phyloP scores from a whole-genome alignment of 1,284 basidiomycete genomes.

The Tranzscheliella williamsii region DNA sequence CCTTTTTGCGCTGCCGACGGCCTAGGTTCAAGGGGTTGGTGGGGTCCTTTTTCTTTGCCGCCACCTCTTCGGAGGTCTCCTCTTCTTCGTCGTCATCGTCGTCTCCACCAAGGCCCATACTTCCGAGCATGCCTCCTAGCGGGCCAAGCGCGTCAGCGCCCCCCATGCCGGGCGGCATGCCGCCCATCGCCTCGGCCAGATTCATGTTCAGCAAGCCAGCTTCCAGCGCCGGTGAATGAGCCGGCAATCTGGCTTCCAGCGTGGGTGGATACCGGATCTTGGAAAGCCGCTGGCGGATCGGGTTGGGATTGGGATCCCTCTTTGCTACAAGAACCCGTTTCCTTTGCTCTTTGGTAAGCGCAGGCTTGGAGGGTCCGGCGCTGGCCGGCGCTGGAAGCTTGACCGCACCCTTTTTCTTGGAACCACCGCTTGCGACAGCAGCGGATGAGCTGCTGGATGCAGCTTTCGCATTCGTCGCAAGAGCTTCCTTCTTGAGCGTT shows the following conservation, averaged over 20 bases:
- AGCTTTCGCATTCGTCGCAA: conserved; percentile 31
- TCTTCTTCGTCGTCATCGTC: conserved; percentile 47
- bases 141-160: conserved; percentile 45
- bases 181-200: conserved; percentile 52
- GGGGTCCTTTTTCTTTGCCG: conserved; percentile 36
- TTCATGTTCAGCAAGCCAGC: conserved; percentile 55
- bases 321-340: conserved; percentile 15
- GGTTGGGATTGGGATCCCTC: conserved; percentile 37
- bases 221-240: conserved; percentile 52
- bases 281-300: conserved; percentile 31
- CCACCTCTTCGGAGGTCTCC: conserved; percentile 11
- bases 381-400: conserved; percentile 1
- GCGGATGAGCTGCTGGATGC: conserved; percentile 3
- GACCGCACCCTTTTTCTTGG: conserved; percentile 23
- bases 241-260: conserved; percentile 42
- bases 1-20: conserved; percentile 52
- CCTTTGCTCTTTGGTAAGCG: conserved; percentile 24
- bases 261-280: conserved; percentile 31
- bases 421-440: conserved; percentile 7
- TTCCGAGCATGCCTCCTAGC: conserved; percentile 54
- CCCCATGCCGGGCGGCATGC: conserved; percentile 30
- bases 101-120: conserved; percentile 51
- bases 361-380: conserved; percentile 16
- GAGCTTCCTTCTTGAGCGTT: conserved; percentile 29
- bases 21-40: conserved; percentile 41